These are phyloP conservation scores for Pseudocercospora ulei DNA, from an alignment of 2,329 filamentous ascomycete genomes.

Conservation along the genomic window DNA sequence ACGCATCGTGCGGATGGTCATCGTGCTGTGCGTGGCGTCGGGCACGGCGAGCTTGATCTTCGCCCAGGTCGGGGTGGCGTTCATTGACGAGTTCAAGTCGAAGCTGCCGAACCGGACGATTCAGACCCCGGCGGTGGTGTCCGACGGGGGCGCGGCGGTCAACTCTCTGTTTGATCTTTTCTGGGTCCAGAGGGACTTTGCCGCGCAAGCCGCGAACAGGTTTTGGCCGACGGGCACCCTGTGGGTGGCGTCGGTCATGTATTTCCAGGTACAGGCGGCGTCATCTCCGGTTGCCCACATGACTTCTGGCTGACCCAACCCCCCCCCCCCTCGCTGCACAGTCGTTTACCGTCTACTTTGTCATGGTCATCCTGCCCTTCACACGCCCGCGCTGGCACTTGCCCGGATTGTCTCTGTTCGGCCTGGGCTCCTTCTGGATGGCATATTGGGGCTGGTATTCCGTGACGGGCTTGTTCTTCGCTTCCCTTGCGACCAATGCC, in stretches of 20 bases:
- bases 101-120: conserved; percentile 36
- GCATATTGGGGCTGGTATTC: conserved; percentile 30
- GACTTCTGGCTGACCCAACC: not conserved
- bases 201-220: conserved; percentile 36
- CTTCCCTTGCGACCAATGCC: conserved; percentile 23
- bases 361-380: conserved; percentile 42
- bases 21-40: conserved; percentile 37
- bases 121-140: conserved; percentile 28
- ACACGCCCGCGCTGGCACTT: conserved; percentile 39
- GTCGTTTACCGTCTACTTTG: conserved; percentile 43
- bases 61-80: conserved; percentile 29
- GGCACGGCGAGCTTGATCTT: conserved; percentile 37
- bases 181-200: conserved; percentile 38
- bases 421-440: conserved; percentile 30
- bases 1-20: conserved; percentile 38
- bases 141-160: conserved; percentile 38
- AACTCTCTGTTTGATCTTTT: conserved; percentile 44
- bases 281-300: not conserved
- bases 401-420: conserved; percentile 28
- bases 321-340: conserved; percentile 10
- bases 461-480: conserved; percentile 26
- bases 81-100: conserved; percentile 36
- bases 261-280: conserved; percentile 32
- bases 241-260: conserved; percentile 42
- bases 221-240: conserved; percentile 42